phyloP scores from a whole-genome alignment of 73 alveolate genomes.

The Paraurostyla sp. region DNA sequence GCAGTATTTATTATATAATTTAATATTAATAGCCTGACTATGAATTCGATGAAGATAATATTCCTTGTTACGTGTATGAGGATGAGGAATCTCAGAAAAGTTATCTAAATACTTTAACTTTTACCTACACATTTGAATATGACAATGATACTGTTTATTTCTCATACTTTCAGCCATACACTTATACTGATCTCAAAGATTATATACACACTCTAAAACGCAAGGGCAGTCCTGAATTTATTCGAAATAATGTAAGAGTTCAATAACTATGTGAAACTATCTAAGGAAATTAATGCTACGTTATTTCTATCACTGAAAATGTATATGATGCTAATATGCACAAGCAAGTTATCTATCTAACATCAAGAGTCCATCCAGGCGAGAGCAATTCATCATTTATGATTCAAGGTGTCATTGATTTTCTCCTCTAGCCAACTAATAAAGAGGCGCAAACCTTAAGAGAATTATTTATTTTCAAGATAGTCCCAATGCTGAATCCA shows the following conservation, averaged over 20 bases:
- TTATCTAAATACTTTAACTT: slow-evolving; percentile 69
- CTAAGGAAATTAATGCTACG: background rate
- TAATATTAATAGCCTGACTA: slow-evolving; percentile 31
- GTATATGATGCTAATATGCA: slow-evolving; percentile 42
- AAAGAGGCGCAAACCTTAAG: slow-evolving; percentile 83
- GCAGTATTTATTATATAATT: background rate
- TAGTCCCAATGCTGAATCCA: slow-evolving; percentile 87
- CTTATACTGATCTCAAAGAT: slow-evolving; percentile 80
- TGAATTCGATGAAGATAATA: slow-evolving; percentile 25
- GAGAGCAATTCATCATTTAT: slow-evolving; percentile 84
- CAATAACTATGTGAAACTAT: slow-evolving; percentile 45
- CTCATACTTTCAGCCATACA: slow-evolving; percentile 93
- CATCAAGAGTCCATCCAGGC: slow-evolving; percentile 89
- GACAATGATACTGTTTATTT: slow-evolving; percentile 87
- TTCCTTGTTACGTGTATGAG: slow-evolving; percentile 27
- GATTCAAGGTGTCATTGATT: slow-evolving; percentile 88
- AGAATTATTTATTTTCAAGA: slow-evolving; percentile 78
- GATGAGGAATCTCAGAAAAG: slow-evolving; percentile 43
- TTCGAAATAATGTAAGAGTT: background rate
- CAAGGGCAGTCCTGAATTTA: background rate
- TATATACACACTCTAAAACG: slow-evolving; percentile 49
- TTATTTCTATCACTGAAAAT: slow-evolving; percentile 51
- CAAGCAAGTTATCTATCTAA: slow-evolving; percentile 49
- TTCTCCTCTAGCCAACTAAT: slow-evolving; percentile 57
- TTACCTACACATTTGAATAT: slow-evolving; percentile 76